A percentile compares a stretch with the other conserved stretches of the same genome.
These are phyloP conservation scores for Mycena rebaudengoi DNA, from an alignment of 768 basidiomycete species.

Conservation along the genomic window DNA sequence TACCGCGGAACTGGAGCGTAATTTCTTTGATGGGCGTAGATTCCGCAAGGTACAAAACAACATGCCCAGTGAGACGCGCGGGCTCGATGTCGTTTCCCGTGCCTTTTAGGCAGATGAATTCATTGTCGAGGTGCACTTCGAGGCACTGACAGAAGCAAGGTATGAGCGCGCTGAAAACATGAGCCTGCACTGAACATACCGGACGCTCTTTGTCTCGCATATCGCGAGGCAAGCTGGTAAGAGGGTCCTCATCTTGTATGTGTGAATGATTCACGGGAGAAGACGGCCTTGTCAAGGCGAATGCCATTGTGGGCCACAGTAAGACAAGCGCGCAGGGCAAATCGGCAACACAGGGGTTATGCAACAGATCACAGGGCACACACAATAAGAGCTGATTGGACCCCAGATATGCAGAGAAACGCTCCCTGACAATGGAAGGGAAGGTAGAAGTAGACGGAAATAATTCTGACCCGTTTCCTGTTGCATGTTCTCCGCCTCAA, in stretches of 20 bases:
- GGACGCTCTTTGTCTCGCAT: conserved; percentile 26
- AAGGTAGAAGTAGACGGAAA: conserved; percentile 2
- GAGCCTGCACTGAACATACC: neutral
- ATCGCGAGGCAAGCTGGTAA: conserved; percentile 14
- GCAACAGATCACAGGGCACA: neutral
- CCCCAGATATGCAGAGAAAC: neutral
- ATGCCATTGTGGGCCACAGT: conserved; percentile 13
- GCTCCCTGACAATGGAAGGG: conserved; percentile 17
- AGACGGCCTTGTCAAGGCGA: conserved; percentile 25
- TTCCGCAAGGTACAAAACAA: conserved; percentile 83
- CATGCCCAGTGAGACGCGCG: conserved; percentile 79
- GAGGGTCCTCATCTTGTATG: conserved; percentile 24
- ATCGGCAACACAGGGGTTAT: conserved; percentile 1
- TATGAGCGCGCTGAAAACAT: neutral
- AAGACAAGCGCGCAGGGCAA: neutral
- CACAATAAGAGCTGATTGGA: conserved; percentile 1
- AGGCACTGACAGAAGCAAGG: conserved; percentile 42
- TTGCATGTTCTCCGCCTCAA: neutral
- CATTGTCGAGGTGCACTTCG: conserved; percentile 80
- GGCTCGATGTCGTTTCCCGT: conserved; percentile 87
- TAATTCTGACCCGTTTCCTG: too few relatives aligned
- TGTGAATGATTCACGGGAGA: conserved; percentile 15
- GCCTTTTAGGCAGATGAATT: conserved; percentile 77
- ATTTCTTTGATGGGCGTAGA: conserved; percentile 86
- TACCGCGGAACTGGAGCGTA: conserved; percentile 85